Base-by-base conservation (phyloP, 2,329 filamentous ascomycete genomes). In the Apiospora pterosperma region DNA sequence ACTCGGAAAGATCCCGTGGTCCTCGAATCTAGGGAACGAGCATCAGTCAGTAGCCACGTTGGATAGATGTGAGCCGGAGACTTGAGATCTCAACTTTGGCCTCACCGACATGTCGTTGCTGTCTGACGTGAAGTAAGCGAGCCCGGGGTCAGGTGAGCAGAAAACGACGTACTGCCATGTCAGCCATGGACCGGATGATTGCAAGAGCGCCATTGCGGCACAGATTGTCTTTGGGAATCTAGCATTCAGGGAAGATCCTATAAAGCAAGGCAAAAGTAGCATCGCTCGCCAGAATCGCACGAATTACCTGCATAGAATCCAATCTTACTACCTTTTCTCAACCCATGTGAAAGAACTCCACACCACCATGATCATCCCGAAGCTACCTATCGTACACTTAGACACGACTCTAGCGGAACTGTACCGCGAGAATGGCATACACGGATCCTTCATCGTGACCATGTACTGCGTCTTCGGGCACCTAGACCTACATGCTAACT, bases 401-500 rank as follows among this genome's bases (percentile, higher is more conserved):
- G 69, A 71, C 64, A 70, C 68, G 25, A 71, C 69, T 5, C 36
- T 71, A 44, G 69, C 69, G 6, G 69, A 69, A 11, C 52, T 71
- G 19, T 71, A 71, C 62, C 66, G 65, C 21, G 61, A 63, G 14
- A 65, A 70, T 62, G 69, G 69, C 6, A 70, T 71, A 6, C 12
- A 48, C 1, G 69, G 69, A 2, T 65, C 67, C 3, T 71, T 71
- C 60, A 65, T 70, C 59, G 68, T 68, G 10, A 70, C 69, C 19
- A 70, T 69, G 69, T 67, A 70, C 58, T 71, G 69, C 25, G 69
- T 71, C 55, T 71, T 71, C 44, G 68, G 64, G 1, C 68, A 69
- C 16, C 60, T 71, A 64, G 69, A 71, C 31, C 67, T 71, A 21
- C 69, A 71, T 41, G 67, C 69, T 0, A 63, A 58, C 10, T 70